phyloP scores from a whole-genome alignment of 2,329 filamentous ascomycete species.

The Nigrospora sphaerica region DNA sequence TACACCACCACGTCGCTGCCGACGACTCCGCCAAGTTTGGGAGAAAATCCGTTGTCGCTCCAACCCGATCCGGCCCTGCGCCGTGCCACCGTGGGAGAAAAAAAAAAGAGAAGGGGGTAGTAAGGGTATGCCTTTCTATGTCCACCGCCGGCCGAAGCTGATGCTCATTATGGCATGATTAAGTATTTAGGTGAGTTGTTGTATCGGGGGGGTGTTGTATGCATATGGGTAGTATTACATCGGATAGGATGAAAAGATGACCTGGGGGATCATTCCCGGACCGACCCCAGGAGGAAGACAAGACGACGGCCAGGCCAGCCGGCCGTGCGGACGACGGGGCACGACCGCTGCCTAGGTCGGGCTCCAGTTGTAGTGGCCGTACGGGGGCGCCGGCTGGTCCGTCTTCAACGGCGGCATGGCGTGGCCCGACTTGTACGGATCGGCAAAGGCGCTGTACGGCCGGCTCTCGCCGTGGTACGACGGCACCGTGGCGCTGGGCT shows the following conservation, averaged over 20 bases:
- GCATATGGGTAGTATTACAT: conserved; percentile 1
- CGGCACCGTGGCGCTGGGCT: conserved; percentile 31
- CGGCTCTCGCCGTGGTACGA: conserved; percentile 38
- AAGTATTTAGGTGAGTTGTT: neutral
- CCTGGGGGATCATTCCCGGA: neutral
- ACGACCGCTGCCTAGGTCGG: conserved; percentile 27
- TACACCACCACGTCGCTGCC: too few relatives aligned
- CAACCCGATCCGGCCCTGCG: too few relatives aligned
- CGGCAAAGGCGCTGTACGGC: conserved; percentile 38
- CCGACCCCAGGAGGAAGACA: too few relatives aligned
- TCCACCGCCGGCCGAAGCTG: too few relatives aligned
- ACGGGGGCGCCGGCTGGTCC: conserved; percentile 30
- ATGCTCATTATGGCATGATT: neutral
- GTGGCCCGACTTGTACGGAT: conserved; percentile 37
- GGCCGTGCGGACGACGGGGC: neutral
- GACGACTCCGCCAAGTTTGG: too few relatives aligned
- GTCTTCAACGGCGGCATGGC: conserved; percentile 25
- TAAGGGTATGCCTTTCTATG: too few relatives aligned
- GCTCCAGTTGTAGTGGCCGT: conserved; percentile 50
- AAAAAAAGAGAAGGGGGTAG: too few relatives aligned
- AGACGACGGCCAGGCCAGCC: too few relatives aligned
- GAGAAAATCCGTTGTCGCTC: too few relatives aligned
- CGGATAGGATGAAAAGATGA: neutral
- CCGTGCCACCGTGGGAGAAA: too few relatives aligned
- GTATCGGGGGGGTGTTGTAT: neutral